phyloP scores from a whole-genome alignment of 2,329 filamentous ascomycete genomes.

The Botryotinia narcissicola region DNA sequence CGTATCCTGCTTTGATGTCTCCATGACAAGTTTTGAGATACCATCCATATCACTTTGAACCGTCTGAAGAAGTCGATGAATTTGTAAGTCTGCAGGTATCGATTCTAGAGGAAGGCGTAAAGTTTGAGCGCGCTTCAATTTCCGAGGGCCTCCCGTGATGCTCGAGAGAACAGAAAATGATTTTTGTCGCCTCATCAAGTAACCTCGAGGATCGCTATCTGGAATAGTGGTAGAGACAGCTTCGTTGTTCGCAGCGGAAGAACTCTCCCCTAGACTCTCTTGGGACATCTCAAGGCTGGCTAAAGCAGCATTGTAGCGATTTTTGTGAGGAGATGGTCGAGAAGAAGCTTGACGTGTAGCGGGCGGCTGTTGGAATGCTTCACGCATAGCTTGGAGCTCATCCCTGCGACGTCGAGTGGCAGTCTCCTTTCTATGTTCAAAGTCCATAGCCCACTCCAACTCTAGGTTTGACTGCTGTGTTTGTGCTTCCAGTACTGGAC shows the following conservation, averaged over 20 bases:
- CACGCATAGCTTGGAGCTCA: constrained; percentile 28
- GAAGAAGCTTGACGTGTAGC: background rate
- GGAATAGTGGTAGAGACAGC: constrained; percentile 30
- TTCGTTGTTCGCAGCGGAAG: constrained; percentile 11
- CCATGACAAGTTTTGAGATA: constrained; percentile 19
- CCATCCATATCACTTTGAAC: constrained; percentile 20
- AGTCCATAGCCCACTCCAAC: constrained; percentile 38
- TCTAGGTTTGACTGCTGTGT: constrained; percentile 24
- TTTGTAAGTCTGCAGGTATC: constrained; percentile 28
- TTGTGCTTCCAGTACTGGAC: background rate
- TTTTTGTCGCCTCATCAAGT: constrained; percentile 36
- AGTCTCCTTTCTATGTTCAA: constrained; percentile 36
- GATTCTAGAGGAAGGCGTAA: constrained; percentile 35
- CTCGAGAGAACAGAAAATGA: constrained; percentile 23
- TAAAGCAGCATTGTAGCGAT: constrained; percentile 36
- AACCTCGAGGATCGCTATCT: constrained; percentile 36
- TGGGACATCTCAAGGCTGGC: constrained; percentile 25
- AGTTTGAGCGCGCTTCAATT: constrained; percentile 32
- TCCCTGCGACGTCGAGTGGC: constrained; percentile 34
- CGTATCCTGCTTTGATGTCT: constrained; percentile 25
- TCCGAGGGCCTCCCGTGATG: constrained; percentile 23
- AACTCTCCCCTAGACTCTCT: background rate
- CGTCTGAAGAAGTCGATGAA: constrained; percentile 28
- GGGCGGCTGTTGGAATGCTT: background rate
- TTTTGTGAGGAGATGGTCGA: constrained; percentile 34